Conservation (phyloP, 2,329 filamentous ascomycete species). For the Arthroderma sp. region DNA sequence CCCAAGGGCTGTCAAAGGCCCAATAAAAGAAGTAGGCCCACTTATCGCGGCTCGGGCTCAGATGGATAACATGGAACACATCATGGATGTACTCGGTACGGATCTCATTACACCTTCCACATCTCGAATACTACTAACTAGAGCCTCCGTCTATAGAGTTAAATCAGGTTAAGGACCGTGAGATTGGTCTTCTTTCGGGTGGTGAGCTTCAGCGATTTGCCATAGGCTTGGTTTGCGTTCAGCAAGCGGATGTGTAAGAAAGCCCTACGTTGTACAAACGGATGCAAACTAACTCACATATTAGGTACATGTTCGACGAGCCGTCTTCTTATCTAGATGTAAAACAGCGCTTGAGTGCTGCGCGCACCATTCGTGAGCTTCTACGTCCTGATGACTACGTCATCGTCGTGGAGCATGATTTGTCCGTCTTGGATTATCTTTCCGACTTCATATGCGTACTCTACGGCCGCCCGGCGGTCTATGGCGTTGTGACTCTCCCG, state of each 20-base stretch:
- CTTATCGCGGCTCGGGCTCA: slow-evolving; percentile 65
- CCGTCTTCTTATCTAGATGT: slow-evolving; percentile 98
- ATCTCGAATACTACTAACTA: slow-evolving; percentile 9
- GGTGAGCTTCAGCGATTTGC: slow-evolving; percentile 97
- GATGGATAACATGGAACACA: slow-evolving; percentile 67
- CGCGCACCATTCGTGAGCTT: slow-evolving; percentile 81
- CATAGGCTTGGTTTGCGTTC: slow-evolving; percentile 88
- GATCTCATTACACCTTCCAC: not conserved
- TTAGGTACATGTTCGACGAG: slow-evolving; percentile 97
- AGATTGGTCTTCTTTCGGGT: slow-evolving; percentile 81
- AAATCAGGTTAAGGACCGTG: slow-evolving; percentile 79
- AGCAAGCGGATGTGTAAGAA: slow-evolving; percentile 74
- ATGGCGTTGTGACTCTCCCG: slow-evolving; percentile 93
- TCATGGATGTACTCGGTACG: slow-evolving; percentile 61
- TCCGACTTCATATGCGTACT: slow-evolving; percentile 97
- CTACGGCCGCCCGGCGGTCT: slow-evolving; percentile 88
- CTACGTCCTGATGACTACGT: slow-evolving; percentile 85
- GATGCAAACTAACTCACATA: slow-evolving; percentile 1
- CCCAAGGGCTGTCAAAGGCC: slow-evolving; percentile 73
- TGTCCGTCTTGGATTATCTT: slow-evolving; percentile 95
- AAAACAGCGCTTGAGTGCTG: slow-evolving; percentile 91
- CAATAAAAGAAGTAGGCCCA: slow-evolving; percentile 64
- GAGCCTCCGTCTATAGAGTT: slow-evolving; percentile 45
- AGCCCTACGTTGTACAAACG: not conserved
- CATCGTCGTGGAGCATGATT: slow-evolving; percentile 97